Evolutionary conservation across 2,329 filamentous ascomycete genomes (phyloP).

Genomic region (Phoma sp.): DNA sequence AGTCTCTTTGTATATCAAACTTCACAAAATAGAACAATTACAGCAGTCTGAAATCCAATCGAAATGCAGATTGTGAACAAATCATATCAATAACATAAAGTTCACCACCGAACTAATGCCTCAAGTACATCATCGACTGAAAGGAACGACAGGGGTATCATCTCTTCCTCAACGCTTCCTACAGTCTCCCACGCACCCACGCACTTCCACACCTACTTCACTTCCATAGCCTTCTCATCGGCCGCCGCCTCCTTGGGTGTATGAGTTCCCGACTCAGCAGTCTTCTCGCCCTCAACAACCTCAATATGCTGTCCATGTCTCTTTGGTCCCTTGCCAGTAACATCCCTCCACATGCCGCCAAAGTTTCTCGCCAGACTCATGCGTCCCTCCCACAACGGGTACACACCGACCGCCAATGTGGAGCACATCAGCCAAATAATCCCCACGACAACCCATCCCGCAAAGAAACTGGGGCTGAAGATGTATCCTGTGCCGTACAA

Average conservation of each 20-base stretch:
- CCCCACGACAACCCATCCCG: slow-evolving; percentile 72
- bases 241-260: slow-evolving; percentile 30
- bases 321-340: slow-evolving; percentile 30
- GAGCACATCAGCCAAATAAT: slow-evolving; percentile 83
- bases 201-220: too few species aligned
- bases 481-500: slow-evolving; percentile 85
- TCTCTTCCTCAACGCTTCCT: too few species aligned
- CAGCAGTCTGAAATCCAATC: too few species aligned
- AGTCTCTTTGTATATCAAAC: too few species aligned
- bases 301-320: slow-evolving; percentile 8
- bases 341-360: slow-evolving; percentile 37
- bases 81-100: too few species aligned
- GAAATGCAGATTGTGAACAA: too few species aligned
- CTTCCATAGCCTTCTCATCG: slow-evolving; percentile 21
- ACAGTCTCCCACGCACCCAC: too few species aligned
- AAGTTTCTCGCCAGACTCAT: slow-evolving; percentile 33
- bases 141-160: too few species aligned
- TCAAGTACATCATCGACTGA: too few species aligned
- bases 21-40: too few species aligned
- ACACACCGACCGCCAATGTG: slow-evolving; percentile 76
- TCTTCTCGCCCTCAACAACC: slow-evolving; percentile 30
- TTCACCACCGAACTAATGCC: too few species aligned
- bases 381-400: slow-evolving; percentile 75
- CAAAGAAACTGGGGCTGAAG: slow-evolving; percentile 82
- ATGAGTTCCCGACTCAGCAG: slow-evolving; percentile 20